Percentiles rank a stretch among this genome's conserved stretches.
Evolutionary conservation across 2,329 filamentous ascomycete genomes (phyloP).

Genomic region (Aspergillus neoniger): DNA sequence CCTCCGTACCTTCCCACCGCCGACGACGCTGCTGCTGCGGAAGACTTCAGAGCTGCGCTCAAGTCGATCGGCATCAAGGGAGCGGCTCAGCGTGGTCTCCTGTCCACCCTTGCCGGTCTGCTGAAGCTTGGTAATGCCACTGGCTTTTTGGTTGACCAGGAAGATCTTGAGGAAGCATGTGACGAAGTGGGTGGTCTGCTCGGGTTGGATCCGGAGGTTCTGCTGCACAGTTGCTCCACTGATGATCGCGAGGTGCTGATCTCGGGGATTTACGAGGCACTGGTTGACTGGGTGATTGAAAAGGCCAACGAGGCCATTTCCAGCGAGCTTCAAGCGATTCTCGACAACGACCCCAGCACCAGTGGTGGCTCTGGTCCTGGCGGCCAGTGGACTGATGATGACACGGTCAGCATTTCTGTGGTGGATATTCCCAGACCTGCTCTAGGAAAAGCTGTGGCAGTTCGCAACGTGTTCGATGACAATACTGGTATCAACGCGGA

Average conservation of each 20-base stretch:
- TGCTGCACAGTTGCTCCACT: conserved; percentile 76
- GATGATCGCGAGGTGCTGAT: conserved; percentile 82
- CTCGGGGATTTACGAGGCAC: conserved; percentile 83
- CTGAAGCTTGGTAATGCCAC: conserved; percentile 90
- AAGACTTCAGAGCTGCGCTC: conserved; percentile 84
- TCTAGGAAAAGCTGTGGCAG: conserved; percentile 82
- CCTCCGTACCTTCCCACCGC: conserved; percentile 88
- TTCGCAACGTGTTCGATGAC: conserved; percentile 92
- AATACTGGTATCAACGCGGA: conserved; percentile 89
- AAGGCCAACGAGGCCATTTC: conserved; percentile 87
- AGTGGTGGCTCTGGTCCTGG: conserved; percentile 56
- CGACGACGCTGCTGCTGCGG: conserved; percentile 87
- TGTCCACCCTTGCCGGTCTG: conserved; percentile 81
- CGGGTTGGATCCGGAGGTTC: conserved; percentile 80
- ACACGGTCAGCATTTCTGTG: conserved; percentile 85
- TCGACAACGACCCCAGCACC: conserved; percentile 65
- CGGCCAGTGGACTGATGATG: conserved; percentile 69
- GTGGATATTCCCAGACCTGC: conserved; percentile 79
- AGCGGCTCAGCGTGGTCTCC: conserved; percentile 74
- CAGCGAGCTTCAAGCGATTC: conserved; percentile 68
- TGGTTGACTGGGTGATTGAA: conserved; percentile 90
- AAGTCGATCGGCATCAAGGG: conserved; percentile 95
- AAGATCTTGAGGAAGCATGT: conserved; percentile 80
- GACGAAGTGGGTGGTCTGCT: conserved; percentile 87
- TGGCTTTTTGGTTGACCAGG: conserved; percentile 80